Conservation (phyloP, 23 red algal species). For the Agarophyton chilense region DNA sequence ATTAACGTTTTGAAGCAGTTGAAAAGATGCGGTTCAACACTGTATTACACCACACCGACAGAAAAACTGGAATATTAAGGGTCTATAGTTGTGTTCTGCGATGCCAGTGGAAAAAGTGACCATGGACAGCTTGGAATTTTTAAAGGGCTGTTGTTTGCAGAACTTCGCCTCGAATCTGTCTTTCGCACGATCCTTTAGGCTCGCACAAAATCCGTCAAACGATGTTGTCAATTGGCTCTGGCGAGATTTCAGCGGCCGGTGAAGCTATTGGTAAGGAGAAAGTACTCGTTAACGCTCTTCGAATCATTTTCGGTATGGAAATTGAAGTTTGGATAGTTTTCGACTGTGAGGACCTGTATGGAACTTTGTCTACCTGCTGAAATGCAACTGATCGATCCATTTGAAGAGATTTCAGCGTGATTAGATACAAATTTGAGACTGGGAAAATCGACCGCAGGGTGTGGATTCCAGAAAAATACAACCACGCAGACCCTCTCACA, state of each 20-base stretch:
- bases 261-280: slow-evolving; percentile 19
- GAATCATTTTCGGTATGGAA: neutral
- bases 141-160: slow-evolving; percentile 11
- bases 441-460: slow-evolving; percentile 20
- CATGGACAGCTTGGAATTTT: slow-evolving; percentile 41
- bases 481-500: slow-evolving; percentile 10
- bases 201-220: slow-evolving; percentile 15
- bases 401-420: neutral
- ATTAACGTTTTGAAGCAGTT: neutral
- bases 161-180: neutral
- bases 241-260: slow-evolving; percentile 19
- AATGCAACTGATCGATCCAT: slow-evolving; percentile 6
- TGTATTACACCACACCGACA: neutral
- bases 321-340: slow-evolving; percentile 23
- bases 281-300: neutral
- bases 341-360: slow-evolving; percentile 3
- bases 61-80: neutral
- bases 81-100: neutral
- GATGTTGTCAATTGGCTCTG: slow-evolving; percentile 19
- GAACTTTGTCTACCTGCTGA: neutral
- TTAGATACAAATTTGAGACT: slow-evolving; percentile 43
- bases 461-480: slow-evolving; percentile 13
- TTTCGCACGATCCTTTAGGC: neutral
- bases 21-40: neutral
- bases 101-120: neutral